These are phyloP conservation scores for Raddia guianensis DNA, from an alignment of 176 grass and related monocot genomes.

Conservation along the genomic window DNA sequence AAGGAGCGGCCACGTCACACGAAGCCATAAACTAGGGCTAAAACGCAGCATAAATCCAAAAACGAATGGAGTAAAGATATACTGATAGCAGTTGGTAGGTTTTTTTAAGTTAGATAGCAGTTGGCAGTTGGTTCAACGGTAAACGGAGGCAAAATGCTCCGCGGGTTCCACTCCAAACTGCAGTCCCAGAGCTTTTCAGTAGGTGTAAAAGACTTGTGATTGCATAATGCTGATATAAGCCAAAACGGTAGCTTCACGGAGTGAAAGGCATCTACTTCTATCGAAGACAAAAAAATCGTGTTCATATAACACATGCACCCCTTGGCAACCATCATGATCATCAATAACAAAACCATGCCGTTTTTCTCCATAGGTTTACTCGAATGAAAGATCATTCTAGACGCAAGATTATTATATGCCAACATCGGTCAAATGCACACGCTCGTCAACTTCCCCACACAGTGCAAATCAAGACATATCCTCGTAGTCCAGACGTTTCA, in stretches of 20 bases:
- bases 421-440: neutral
- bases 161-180: neutral
- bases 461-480: neutral
- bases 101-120: neutral
- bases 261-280: neutral
- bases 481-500: neutral
- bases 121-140: neutral
- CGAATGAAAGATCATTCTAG: neutral
- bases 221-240: neutral
- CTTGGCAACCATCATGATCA: constrained; percentile 6
- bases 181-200: neutral
- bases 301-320: neutral
- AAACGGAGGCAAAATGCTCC: neutral
- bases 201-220: neutral
- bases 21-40: neutral
- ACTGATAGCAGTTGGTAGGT: no score
- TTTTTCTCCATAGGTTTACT: neutral
- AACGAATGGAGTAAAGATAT: no score
- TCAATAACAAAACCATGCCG: neutral
- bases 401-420: neutral
- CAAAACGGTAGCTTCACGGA: neutral
- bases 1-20: neutral
- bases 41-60: neutral
- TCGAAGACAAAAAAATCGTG: neutral
- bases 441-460: neutral